Conservation (phyloP, 2,329 filamentous ascomycete species). For the Pezicula carpinea region DNA sequence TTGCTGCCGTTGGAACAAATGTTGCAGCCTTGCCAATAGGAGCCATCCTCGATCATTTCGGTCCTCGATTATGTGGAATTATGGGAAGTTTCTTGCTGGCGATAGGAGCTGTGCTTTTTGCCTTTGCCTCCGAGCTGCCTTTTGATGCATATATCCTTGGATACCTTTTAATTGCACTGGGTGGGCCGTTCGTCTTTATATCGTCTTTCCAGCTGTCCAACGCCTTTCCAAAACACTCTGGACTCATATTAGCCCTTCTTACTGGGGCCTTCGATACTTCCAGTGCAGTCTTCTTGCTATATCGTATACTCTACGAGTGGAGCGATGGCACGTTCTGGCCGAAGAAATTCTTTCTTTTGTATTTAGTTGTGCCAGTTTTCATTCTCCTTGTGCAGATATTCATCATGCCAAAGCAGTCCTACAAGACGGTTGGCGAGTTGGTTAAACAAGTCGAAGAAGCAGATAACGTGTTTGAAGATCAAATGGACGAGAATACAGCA, state of each 20-base stretch:
- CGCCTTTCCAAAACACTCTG: constrained; percentile 71
- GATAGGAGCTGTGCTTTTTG: constrained; percentile 67
- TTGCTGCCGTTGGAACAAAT: constrained; percentile 83
- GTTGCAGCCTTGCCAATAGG: constrained; percentile 82
- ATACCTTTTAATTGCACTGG: constrained; percentile 72
- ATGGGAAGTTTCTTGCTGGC: constrained; percentile 65
- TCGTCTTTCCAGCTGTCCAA: constrained; percentile 82
- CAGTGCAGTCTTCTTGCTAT: constrained; percentile 71
- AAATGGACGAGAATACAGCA: constrained; percentile 44
- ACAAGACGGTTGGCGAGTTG: constrained; percentile 82
- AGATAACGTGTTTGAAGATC: constrained; percentile 44
- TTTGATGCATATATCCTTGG: constrained; percentile 73
- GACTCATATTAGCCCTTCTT: constrained; percentile 73
- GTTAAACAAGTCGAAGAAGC: constrained; percentile 64
- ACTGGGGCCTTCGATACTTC: constrained; percentile 83
- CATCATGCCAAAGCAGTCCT: constrained; percentile 70
- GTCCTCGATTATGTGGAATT: constrained; percentile 71
- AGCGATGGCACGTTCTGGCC: constrained; percentile 54
- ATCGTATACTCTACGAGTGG: constrained; percentile 64
- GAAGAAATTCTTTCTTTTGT: constrained; percentile 65
- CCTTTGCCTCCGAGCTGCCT: constrained; percentile 56
- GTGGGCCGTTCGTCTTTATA: constrained; percentile 78
- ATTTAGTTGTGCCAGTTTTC: constrained; percentile 64
- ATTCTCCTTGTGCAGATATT: constrained; percentile 65
- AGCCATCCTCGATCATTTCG: constrained; percentile 77